Base-by-base conservation (phyloP, 768 basidiomycete genomes). In the Psilocybe azurescens region DNA sequence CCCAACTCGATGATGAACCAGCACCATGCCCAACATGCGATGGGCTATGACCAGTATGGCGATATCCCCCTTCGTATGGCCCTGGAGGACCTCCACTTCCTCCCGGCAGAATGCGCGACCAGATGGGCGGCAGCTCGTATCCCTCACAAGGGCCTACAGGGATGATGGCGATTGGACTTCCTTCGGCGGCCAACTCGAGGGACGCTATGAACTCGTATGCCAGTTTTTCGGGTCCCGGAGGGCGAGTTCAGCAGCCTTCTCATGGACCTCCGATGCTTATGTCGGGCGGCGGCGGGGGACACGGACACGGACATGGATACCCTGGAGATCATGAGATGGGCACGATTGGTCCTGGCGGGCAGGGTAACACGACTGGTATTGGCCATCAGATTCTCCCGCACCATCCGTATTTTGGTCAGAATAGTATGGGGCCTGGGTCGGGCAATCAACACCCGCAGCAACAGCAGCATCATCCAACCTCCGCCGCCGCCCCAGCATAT, bases 371-470 rank as follows among this genome's bases (percentile, higher is more conserved):
- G 3, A 51, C 67, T 53, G 67, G 70, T 13, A 59, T 66, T 49
- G 70, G 72, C 13, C 70, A 70, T 33, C 74, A 74, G 53, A 57
- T 71, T 13, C 62, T 68, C n/a, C 70, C 70, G 4, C 72, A 75
- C 54, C 77, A 76, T 63, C 73, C 75, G 4, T 73, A 75, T 66
- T 77, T 76, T 64, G 74, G 75, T 11, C 72, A 72, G 38, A 66
- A 67, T 16, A 65, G 69, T 54, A 67, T 66, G 68, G 67, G 59
- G 20, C 60, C 66, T 39, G 50, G 65, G 36, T 13, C 65, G 38
- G 61, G 62, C 49, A 64, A 56, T 48, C 53, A 59, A 3, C 66
- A 70, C 24, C 58, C 69, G 14, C 41, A 44, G n/a, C 41, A 44
- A 13, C 41, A 44, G n/a, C 41, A 44, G 41, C 41, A 44, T 1